Percentiles rank a stretch among this genome's conserved stretches.
Evolutionary conservation across 2,329 filamentous ascomycete genomes (phyloP).

Genomic region (Beauveria pseudobassiana): DNA sequence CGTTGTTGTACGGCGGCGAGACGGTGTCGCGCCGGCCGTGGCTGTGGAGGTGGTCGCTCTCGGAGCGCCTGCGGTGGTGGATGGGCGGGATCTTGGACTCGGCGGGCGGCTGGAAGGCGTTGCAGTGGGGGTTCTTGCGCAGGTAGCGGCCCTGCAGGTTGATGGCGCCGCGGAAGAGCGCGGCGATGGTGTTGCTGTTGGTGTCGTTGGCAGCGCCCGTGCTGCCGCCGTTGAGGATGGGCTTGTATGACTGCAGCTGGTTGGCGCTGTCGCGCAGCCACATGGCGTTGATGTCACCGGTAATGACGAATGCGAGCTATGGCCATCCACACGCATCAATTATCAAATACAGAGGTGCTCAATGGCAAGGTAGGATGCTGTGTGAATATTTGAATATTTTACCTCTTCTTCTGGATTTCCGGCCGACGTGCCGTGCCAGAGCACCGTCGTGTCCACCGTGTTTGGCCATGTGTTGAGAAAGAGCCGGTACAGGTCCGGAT

Average conservation of each 20-base stretch:
- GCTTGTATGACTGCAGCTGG: conserved; percentile 67
- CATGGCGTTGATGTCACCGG: conserved; percentile 85
- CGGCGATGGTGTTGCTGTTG: conserved; percentile 40
- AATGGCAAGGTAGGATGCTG: not conserved
- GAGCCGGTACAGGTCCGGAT: conserved; percentile 66
- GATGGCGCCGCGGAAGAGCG: conserved; percentile 65
- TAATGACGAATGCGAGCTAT: conserved; percentile 68
- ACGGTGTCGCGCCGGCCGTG: conserved; percentile 40
- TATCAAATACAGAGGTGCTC: conserved; percentile 17
- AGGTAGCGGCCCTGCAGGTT: conserved; percentile 71
- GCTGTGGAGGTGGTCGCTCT: not conserved
- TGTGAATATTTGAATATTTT: not conserved
- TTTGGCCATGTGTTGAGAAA: conserved; percentile 70
- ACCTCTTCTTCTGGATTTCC: conserved; percentile 53
- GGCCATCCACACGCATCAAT: no score
- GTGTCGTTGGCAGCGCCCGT: conserved; percentile 37
- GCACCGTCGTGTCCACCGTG: conserved; percentile 65
- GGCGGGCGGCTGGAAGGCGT: conserved; percentile 83
- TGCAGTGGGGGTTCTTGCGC: conserved; percentile 71
- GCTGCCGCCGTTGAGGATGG: conserved; percentile 48
- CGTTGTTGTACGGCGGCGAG: conserved; percentile 58
- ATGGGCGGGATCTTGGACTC: conserved; percentile 45
- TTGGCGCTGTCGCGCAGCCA: conserved; percentile 88
- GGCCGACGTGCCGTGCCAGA: conserved; percentile 55
- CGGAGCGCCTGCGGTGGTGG: conserved; percentile 16